These are phyloP conservation scores for Begonia fuchsioides DNA, from an alignment of 306 rosid genomes.

Conservation along the genomic window DNA sequence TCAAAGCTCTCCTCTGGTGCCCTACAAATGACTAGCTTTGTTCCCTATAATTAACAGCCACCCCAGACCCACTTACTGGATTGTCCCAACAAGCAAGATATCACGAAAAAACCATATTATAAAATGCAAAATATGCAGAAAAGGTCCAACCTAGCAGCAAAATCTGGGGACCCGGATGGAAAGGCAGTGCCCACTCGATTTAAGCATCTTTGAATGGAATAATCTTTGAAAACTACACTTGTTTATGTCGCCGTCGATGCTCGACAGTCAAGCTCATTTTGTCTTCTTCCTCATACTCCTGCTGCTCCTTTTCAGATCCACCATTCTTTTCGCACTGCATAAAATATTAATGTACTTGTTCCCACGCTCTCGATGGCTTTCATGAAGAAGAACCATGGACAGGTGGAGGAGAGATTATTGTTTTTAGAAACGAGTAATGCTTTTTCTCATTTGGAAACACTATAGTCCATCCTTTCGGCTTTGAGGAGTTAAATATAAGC, in stretches of 20 bases:
- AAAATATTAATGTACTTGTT: background rate
- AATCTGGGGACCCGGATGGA: slow-evolving; percentile 15
- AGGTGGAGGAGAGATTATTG: too few relatives aligned
- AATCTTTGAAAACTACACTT: slow-evolving; percentile 8
- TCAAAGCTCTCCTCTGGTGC: slow-evolving; percentile 7
- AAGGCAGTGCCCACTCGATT: slow-evolving; percentile 33
- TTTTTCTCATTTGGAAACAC: too few relatives aligned
- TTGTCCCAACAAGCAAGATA: slow-evolving; percentile 12
- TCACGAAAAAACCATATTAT: background rate
- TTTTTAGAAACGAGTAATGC: too few relatives aligned
- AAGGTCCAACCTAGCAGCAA: slow-evolving; percentile 32
- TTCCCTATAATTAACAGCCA: slow-evolving; percentile 23
- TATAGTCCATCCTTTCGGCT: too few relatives aligned
- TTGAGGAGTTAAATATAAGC: too few relatives aligned
- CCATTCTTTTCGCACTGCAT: too few relatives aligned
- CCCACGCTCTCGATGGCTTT: background rate
- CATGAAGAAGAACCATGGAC: too few relatives aligned
- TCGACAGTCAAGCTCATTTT: background rate
- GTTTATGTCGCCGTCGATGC: slow-evolving; percentile 21
- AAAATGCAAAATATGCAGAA: background rate
- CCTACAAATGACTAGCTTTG: slow-evolving; percentile 28
- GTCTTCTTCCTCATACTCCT: background rate
- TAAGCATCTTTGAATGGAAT: slow-evolving; percentile 38
- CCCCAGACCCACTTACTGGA: slow-evolving; percentile 13
- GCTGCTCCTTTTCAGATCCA: too few relatives aligned